These are phyloP conservation scores for Xylaria longipes DNA, from an alignment of 495 filamentous ascomycete species.

Conservation along the genomic window DNA sequence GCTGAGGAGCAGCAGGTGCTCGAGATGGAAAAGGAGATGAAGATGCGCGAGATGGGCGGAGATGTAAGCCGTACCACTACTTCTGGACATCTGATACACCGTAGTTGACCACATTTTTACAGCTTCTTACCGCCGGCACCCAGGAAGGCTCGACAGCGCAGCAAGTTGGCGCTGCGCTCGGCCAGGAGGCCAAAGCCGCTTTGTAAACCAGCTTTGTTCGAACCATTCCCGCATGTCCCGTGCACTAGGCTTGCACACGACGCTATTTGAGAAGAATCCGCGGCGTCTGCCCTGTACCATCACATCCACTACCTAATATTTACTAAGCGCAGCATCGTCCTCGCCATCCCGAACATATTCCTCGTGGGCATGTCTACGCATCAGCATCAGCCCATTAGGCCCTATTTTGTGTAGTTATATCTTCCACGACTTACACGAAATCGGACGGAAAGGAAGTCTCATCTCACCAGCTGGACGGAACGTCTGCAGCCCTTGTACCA, in stretches of 20 bases:
- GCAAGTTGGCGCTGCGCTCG: constrained; percentile 43
- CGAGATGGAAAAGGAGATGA: constrained; percentile 97
- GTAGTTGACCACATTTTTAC: constrained; percentile 1
- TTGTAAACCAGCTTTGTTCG: constrained; percentile 30
- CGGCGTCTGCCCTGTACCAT: constrained; percentile 12
- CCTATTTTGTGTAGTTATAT: background rate
- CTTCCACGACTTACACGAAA: background rate
- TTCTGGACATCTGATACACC: background rate
- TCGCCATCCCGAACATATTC: background rate
- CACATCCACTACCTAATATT: constrained; percentile 13
- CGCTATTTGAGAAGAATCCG: background rate
- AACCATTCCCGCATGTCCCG: background rate
- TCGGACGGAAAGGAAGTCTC: constrained; percentile 22
- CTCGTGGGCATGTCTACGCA: background rate
- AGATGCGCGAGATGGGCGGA: constrained; percentile 78
- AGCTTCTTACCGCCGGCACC: constrained; percentile 47
- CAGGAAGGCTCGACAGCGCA: constrained; percentile 42
- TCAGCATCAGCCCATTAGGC: background rate
- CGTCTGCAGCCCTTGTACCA: constrained; percentile 22
- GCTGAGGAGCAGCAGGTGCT: constrained; percentile 93
- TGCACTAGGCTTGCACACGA: background rate
- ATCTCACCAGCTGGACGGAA: constrained; percentile 20
- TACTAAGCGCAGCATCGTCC: background rate
- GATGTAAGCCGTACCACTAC: constrained; percentile 33
- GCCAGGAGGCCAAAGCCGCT: constrained; percentile 41